Evolutionary conservation across 2,329 filamentous ascomycete species (phyloP), one percentile per base, ranked within the genome.

Genomic region (Aspergillus fischeri): DNA sequence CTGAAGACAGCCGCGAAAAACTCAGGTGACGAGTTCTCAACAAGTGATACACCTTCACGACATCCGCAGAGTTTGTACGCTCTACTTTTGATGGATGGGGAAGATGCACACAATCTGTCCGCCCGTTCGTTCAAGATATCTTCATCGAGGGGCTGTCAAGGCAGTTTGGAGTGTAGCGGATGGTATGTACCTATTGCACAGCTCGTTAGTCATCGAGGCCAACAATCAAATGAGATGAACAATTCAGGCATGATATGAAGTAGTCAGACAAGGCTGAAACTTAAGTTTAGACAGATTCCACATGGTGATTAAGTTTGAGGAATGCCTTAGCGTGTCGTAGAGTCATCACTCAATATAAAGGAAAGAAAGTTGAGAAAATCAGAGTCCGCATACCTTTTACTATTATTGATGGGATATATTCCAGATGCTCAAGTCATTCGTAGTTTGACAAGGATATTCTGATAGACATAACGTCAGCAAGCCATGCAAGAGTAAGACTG

Each of bases 201-300:
- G 32, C 51, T 57, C 65, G 65, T 74, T 71, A 74, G 71, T 65
- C 54, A 58, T 66, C 60, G 60, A 56, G 60, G 54, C 63, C 62
- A 61, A 57, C 25, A 52, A 49, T 51, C 55, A 57, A 54, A 49
- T 45, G 56, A 54, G 55, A 57, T 65, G 55, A 58, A 57, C 52
- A 66, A 57, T 49, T 38, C 54, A 56, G 60, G 55, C 45, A 49
- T 59, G 57, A 53, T 49, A 48, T 54, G 60, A 49, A 59, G 51
- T 59, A 68, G 75, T 86, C 83, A 86, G 83, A 86, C 83, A 86
- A 86, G 83, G 83, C 83, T 86, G 83, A 86, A 86, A 86, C 83
- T 86, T 84, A 73, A 78, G 73, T 67, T 48, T 75, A 67, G 79
- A 85, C 82, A 83, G 78, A 80, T 83, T 86, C 83, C 80, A 85